These are phyloP conservation scores for Colletotrichum tabaci DNA, from an alignment of 2,329 filamentous ascomycete species.

Conservation along the genomic window DNA sequence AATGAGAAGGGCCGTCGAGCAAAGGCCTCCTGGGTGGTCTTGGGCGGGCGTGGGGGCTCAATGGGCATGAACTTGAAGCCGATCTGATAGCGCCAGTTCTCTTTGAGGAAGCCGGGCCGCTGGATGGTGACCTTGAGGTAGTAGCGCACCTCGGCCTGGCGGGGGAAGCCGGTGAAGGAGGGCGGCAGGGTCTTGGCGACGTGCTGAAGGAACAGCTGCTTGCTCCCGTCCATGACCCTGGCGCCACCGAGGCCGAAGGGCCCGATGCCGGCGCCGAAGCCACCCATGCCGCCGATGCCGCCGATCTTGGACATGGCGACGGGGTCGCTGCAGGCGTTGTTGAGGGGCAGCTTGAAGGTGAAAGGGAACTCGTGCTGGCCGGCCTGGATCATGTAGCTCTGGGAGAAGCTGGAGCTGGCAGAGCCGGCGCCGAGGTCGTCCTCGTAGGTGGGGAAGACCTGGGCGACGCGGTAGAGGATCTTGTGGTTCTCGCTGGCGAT, in stretches of 20 bases:
- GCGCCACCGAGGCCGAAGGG: constrained; percentile 67
- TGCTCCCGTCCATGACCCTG: constrained; percentile 74
- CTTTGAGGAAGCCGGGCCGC: constrained; percentile 89
- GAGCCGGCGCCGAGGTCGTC: constrained; percentile 55
- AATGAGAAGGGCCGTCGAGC: constrained; percentile 80
- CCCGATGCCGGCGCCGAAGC: constrained; percentile 61
- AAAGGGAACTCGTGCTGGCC: constrained; percentile 85
- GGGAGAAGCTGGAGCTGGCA: constrained; percentile 54
- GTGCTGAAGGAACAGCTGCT: constrained; percentile 76
- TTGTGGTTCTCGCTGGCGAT: constrained; percentile 75
- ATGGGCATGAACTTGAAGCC: constrained; percentile 93
- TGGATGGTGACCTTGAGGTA: constrained; percentile 97
- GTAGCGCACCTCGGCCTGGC: constrained; percentile 91
- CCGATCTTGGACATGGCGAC: constrained; percentile 68
- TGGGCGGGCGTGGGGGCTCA: constrained; percentile 82
- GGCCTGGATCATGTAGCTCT: constrained; percentile 72
- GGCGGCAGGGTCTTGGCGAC: constrained; percentile 90
- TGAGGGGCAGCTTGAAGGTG: constrained; percentile 82
- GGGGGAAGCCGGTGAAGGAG: constrained; percentile 87
- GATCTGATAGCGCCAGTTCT: constrained; percentile 81
- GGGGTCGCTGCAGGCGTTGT: constrained; percentile 77
- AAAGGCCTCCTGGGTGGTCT: constrained; percentile 83
- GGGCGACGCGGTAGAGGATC: constrained; percentile 81
- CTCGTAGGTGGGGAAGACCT: constrained; percentile 78
- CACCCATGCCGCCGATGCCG: constrained; percentile 68